phyloP scores from a whole-genome alignment of 257 asterid species.

The Hygrophila difformis region DNA sequence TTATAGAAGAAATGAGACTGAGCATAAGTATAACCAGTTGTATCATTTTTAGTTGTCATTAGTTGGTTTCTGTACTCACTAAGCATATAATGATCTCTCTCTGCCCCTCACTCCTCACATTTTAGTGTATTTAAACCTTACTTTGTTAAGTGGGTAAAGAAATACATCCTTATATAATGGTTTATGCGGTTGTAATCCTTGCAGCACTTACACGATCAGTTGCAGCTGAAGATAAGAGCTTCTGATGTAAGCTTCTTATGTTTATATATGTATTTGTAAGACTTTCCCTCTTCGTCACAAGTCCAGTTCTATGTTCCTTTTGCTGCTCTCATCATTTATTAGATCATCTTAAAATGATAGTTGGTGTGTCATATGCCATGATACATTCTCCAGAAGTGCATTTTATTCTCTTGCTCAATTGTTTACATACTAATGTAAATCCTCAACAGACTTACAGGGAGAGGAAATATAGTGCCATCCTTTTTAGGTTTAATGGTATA shows the following conservation, averaged over 20 bases:
- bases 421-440: neutral
- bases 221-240: constrained; percentile 80
- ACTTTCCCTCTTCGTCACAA: neutral
- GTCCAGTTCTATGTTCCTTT: neutral
- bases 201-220: constrained; percentile 83
- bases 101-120: too few species aligned
- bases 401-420: neutral
- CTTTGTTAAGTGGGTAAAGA: neutral
- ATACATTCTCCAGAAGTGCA: neutral
- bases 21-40: too few species aligned
- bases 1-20: too few species aligned
- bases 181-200: constrained; percentile 19
- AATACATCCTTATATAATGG: constrained; percentile 2
- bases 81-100: too few species aligned
- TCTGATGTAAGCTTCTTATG: constrained; percentile 62
- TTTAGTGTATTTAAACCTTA: too few species aligned
- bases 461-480: neutral
- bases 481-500: neutral
- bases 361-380: neutral
- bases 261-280: constrained; percentile 4
- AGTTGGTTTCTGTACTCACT: too few species aligned
- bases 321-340: too few species aligned
- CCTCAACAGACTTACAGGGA: neutral
- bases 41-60: too few species aligned
- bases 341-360: too few species aligned